Conservation (phyloP, 441 rosid species). For the Populus hybrid region DNA sequence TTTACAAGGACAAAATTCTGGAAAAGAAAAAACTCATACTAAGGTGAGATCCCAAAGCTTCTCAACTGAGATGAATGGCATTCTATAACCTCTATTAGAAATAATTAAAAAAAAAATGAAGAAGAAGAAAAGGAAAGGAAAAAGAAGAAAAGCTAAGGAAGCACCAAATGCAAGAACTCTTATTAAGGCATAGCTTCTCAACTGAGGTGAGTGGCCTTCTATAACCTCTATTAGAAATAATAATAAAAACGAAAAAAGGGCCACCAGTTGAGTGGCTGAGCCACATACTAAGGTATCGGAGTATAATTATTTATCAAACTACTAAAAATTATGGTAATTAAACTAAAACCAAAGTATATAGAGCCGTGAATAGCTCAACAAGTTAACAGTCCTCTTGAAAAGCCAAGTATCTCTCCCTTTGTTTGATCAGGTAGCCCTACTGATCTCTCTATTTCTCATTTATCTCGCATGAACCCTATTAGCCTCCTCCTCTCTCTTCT, state of each 20-base stretch:
- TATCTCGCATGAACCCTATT: background rate
- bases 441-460: background rate
- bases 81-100: too few relatives aligned
- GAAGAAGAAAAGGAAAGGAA: too few relatives aligned
- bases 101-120: too few relatives aligned
- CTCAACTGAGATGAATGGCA: too few relatives aligned
- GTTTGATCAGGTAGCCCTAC: background rate
- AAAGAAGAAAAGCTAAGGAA: background rate
- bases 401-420: background rate
- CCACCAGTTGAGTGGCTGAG: background rate
- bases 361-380: constrained; percentile 6
- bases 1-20: too few relatives aligned
- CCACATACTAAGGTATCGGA: background rate
- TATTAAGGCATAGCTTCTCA: background rate
- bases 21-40: too few relatives aligned
- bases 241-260: background rate
- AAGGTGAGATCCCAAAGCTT: too few relatives aligned
- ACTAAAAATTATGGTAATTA: background rate
- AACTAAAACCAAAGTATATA: background rate
- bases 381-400: background rate
- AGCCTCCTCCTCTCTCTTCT: background rate
- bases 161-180: background rate
- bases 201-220: background rate
- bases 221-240: background rate
- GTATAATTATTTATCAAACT: background rate